A percentile compares a stretch with the other conserved stretches of the same genome.
These are phyloP conservation scores for Auricularia sp. DNA, from an alignment of 768 basidiomycete species.

Conservation along the genomic window DNA sequence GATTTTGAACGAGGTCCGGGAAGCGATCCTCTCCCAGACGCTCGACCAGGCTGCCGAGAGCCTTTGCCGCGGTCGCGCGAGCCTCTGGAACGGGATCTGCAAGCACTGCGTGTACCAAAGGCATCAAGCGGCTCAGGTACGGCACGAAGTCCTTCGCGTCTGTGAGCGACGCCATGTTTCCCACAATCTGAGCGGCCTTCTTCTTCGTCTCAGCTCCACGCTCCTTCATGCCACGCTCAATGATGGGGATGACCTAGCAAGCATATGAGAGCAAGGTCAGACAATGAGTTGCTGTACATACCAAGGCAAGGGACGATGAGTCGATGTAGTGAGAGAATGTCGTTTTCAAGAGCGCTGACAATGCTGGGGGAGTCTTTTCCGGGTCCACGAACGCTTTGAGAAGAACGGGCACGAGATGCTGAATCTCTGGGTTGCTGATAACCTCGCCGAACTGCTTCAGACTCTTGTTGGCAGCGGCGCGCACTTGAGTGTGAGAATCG, in stretches of 20 bases:
- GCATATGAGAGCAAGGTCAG: slow-evolving; percentile 4
- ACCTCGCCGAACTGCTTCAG: slow-evolving; percentile 98
- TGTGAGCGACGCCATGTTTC: slow-evolving; percentile 87
- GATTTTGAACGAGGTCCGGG: slow-evolving; percentile 87
- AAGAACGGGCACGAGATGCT: slow-evolving; percentile 76
- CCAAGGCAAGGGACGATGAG: slow-evolving; percentile 88
- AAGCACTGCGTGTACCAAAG: slow-evolving; percentile 84
- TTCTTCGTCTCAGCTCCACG: slow-evolving; percentile 90
- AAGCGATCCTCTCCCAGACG: slow-evolving; percentile 90
- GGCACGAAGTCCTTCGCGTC: slow-evolving; percentile 91
- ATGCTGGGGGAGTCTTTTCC: slow-evolving; percentile 74
- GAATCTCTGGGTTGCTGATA: slow-evolving; percentile 94
- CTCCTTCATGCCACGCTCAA: slow-evolving; percentile 87
- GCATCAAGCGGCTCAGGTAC: slow-evolving; percentile 80
- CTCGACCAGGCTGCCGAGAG: slow-evolving; percentile 92
- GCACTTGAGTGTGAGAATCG: slow-evolving; percentile 95
- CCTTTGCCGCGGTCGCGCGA: slow-evolving; percentile 92
- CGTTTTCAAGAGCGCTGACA: slow-evolving; percentile 80
- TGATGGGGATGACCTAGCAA: slow-evolving; percentile 77
- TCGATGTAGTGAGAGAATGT: slow-evolving; percentile 98
- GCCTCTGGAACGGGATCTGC: slow-evolving; percentile 98
- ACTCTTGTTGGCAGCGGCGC: slow-evolving; percentile 85
- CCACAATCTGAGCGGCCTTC: slow-evolving; percentile 93
- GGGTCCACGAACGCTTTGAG: slow-evolving; percentile 96
- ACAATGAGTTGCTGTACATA: slow-evolving; percentile 26